Percentiles rank a stretch among this genome's conserved stretches.
Evolutionary conservation across 1,284 basidiomycete species (phyloP).

Genomic region (Marasmius fiardii): DNA sequence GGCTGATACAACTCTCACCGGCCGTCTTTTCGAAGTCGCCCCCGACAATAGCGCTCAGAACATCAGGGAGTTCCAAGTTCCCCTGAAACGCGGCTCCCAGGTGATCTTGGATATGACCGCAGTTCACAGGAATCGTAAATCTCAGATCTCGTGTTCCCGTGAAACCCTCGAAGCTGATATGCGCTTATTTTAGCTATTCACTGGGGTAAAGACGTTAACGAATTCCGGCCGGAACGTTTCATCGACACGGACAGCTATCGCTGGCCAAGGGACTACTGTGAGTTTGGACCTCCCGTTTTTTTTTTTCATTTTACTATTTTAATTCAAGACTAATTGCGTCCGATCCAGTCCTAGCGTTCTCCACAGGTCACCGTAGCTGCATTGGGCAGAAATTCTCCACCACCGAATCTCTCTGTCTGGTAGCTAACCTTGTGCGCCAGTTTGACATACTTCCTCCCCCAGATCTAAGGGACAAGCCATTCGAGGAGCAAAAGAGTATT

Average conservation of each 20-base stretch:
- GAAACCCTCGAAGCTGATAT: neutral
- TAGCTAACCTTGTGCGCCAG: constrained; percentile 30
- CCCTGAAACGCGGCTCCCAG: neutral
- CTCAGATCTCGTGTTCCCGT: neutral
- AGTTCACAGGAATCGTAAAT: neutral
- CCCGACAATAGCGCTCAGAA: neutral
- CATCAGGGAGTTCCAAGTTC: neutral
- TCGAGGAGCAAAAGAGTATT: neutral
- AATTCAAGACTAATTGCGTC: no score
- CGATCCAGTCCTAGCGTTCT: no score
- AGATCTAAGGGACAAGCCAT: neutral
- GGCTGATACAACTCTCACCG: neutral
- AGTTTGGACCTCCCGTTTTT: neutral
- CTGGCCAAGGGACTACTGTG: neutral
- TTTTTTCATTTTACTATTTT: constrained; percentile 9
- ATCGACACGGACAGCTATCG: neutral
- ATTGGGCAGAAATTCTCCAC: constrained; percentile 39
- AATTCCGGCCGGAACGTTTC: neutral
- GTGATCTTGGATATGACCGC: neutral
- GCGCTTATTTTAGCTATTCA: neutral
- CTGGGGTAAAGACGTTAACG: neutral
- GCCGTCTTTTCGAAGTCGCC: neutral
- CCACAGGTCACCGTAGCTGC: constrained; percentile 39
- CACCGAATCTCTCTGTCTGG: constrained; percentile 31
- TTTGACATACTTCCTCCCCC: neutral